Evolutionary conservation across 1,284 basidiomycete genomes (phyloP).

Genomic region (Psilocybe mexicana): DNA sequence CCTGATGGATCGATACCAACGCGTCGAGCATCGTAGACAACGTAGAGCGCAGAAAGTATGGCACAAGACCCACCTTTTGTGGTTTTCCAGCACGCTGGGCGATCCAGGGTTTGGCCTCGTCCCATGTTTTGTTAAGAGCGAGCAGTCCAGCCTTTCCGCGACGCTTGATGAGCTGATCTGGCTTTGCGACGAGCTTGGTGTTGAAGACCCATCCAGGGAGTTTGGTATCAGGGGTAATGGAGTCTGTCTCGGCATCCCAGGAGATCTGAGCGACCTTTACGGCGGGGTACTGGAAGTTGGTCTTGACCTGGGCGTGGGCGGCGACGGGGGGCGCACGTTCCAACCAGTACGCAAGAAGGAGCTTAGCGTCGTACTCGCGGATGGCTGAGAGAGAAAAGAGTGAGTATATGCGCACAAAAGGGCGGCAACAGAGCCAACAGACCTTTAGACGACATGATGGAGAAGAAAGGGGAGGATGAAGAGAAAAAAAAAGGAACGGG

Average conservation of each 20-base stretch:
- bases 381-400: constrained; percentile 57
- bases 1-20: constrained; percentile 21
- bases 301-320: constrained; percentile 50
- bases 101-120: constrained; percentile 88
- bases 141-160: constrained; percentile 97
- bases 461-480: constrained; percentile 20
- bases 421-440: constrained; percentile 13
- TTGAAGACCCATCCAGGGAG: constrained; percentile 72
- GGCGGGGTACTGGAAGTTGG: constrained; percentile 65
- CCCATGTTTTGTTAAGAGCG: constrained; percentile 92
- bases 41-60: constrained; percentile 16
- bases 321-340: constrained; percentile 73
- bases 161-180: constrained; percentile 99
- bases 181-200: constrained; percentile 90
- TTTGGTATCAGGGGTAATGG: constrained; percentile 69
- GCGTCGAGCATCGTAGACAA: constrained; percentile 11
- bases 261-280: constrained; percentile 80
- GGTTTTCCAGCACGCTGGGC: constrained; percentile 89
- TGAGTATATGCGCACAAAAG: constrained; percentile 13
- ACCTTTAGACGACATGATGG: constrained; percentile 56
- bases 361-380: constrained; percentile 94
- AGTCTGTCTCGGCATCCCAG: constrained; percentile 84
- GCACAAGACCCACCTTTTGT: constrained; percentile 66
- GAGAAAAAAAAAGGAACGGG: constrained; percentile 10
- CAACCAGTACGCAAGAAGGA: constrained; percentile 92